These are phyloP conservation scores for Starmerella gropengiesseri DNA, from an alignment of 805 yeast species.

Conservation along the genomic window DNA sequence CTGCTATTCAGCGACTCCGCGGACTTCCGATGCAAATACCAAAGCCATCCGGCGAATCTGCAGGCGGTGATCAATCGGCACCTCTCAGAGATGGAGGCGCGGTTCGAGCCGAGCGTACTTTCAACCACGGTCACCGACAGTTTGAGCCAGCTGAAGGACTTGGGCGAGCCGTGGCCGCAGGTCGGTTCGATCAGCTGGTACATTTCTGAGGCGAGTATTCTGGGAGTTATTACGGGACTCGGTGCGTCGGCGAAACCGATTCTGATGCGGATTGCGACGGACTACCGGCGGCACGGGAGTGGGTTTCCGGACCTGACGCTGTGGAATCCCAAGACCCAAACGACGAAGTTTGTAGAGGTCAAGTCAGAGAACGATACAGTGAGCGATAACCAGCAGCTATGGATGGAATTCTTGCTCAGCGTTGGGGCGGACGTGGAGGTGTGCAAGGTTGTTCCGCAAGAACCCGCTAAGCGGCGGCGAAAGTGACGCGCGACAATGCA, in stretches of 20 bases:
- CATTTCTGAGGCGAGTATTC: conserved; percentile 13
- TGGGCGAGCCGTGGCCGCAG: conserved; percentile 20
- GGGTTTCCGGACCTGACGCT: conserved; percentile 33
- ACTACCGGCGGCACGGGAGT: conserved; percentile 24
- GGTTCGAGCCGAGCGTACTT: conserved; percentile 18
- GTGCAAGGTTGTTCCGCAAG: conserved; percentile 22
- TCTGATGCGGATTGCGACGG: conserved; percentile 12
- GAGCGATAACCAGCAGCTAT: conserved; percentile 31
- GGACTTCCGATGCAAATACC: conserved; percentile 29
- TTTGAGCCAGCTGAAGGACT: neutral
- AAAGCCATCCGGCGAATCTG: conserved; percentile 28
- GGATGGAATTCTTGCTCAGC: conserved; percentile 29
- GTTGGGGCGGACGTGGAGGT: conserved; percentile 28
- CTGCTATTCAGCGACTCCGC: conserved; percentile 26
- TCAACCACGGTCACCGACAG: neutral
- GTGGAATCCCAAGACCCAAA: conserved; percentile 20
- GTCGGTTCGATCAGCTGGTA: conserved; percentile 30
- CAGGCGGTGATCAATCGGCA: conserved; percentile 23
- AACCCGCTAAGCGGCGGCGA: conserved; percentile 9
- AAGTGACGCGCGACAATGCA: too few species aligned
- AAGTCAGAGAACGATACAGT: conserved; percentile 32
- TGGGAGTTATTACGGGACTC: conserved; percentile 14
- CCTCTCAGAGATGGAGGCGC: conserved; percentile 20
- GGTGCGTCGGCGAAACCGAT: conserved; percentile 10
- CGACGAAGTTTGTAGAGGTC: conserved; percentile 29